These are phyloP conservation scores for Dunaliella sp. DNA, from an alignment of 139 green algal genomes.

Conservation along the genomic window DNA sequence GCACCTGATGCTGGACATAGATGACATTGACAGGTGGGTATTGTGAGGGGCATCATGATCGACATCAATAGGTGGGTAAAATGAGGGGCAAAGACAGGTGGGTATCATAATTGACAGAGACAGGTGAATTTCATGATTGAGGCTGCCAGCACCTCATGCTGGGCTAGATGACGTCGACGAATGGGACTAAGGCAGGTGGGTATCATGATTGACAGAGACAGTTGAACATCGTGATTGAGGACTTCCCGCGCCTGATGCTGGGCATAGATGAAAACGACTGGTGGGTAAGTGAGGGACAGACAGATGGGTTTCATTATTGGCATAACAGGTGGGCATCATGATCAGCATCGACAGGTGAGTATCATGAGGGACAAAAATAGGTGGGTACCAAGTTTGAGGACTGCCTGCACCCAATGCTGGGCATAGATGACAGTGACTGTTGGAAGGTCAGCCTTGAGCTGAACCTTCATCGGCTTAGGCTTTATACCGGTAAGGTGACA, in stretches of 20 bases:
- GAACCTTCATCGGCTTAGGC: too few species aligned
- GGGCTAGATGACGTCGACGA: neutral
- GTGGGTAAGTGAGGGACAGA: too few species aligned
- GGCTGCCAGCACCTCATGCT: neutral
- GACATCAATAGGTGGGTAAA: too few species aligned
- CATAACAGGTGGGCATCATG: conserved; percentile 90
- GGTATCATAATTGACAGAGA: neutral
- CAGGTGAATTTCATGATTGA: too few species aligned
- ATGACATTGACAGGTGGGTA: neutral
- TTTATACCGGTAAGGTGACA: too few species aligned
- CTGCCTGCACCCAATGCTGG: neutral
- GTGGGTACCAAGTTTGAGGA: neutral
- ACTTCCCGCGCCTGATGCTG: conserved; percentile 89
- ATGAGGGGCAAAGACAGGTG: too few species aligned
- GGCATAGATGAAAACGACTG: conserved; percentile 91
- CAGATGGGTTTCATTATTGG: conserved; percentile 96
- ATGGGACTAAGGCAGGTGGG: too few species aligned
- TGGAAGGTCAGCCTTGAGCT: too few species aligned
- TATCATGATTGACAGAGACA: too few species aligned
- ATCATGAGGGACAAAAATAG: too few species aligned
- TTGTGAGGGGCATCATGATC: conserved; percentile 90
- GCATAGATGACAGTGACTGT: neutral
- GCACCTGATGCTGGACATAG: neutral
- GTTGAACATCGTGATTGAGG: conserved; percentile 97
- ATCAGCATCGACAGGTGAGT: too few species aligned